Evolutionary conservation across 1,139 yeast genomes (phyloP), one percentile per base, ranked within the genome.

Genomic region (Geotrichum klebahnii): DNA sequence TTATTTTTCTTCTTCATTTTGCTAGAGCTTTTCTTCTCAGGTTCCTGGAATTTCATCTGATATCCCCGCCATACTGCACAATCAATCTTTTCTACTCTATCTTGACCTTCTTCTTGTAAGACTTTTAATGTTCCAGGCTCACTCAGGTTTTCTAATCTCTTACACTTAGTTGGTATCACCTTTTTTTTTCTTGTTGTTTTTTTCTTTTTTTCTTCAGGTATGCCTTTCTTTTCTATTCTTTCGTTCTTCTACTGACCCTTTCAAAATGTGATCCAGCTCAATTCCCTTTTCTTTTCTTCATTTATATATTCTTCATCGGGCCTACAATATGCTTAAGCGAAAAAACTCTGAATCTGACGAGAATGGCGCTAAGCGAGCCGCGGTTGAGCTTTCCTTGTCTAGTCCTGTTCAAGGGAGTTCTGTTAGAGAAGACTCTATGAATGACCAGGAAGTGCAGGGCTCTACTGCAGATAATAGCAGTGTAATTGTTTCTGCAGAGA

Each of bases 241-340:
- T n/a, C 26, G 23, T 41, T 20, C 44, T 14, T 29, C 36, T 34
- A 41, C 44, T 28, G 36, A 31, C 41, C 22, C 22, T 20, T 33
- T 37, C 41, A 20, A 28, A 22, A 37, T 20, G 28, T 20, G 41
- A 37, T 23, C 28, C 22, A 22, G 14, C 40, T 20, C 28, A 37
- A 8, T 37, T 37, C 31, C 34, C 32, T 31, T 17, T 29, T 22
- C 22, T 32, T 32, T 28, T 19, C 38, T 19, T 35, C 19, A 3
- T 29, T 17, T 16, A 26, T 17, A 12, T 32, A n/a, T 17, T 14
- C 31, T n/a, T n/a, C n/a, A n/a, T n/a, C n/a, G n/a, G n/a, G n/a
- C n/a, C n/a, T n/a, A n/a, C n/a, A n/a, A n/a, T n/a, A 73, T 77
- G 70, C 72, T 81, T 63, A 84, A 84, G 64, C 76, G 94, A 54